phyloP scores from a whole-genome alignment of 139 green algal genomes.

The Chlorella vulgaris region DNA sequence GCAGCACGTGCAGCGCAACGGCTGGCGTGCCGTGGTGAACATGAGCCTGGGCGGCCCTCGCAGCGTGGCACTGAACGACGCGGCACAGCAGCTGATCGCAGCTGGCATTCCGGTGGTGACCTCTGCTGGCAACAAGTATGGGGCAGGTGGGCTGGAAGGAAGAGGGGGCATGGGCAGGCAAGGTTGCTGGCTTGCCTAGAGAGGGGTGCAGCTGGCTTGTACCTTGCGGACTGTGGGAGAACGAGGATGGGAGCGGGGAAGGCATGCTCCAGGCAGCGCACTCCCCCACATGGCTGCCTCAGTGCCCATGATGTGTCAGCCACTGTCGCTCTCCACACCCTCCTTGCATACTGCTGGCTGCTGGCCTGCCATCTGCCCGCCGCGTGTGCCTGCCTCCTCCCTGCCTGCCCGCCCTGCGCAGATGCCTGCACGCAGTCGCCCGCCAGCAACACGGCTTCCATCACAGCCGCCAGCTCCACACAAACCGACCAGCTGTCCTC shows the following conservation, averaged over 20 bases:
- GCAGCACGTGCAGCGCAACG: slow-evolving; percentile 34
- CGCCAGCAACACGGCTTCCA: slow-evolving; percentile 40
- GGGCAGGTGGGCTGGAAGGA: slow-evolving; percentile 1
- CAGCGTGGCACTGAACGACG: slow-evolving; percentile 60
- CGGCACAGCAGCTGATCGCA: slow-evolving; percentile 28
- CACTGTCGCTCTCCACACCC: not conserved
- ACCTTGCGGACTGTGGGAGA: no score
- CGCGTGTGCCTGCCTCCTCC: not conserved
- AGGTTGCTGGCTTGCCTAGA: no score
- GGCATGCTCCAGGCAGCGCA: no score
- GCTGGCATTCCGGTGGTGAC: slow-evolving; percentile 39
- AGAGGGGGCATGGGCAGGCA: not conserved
- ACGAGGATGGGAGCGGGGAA: no score
- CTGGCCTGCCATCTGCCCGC: not conserved
- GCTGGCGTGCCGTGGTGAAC: slow-evolving; percentile 58
- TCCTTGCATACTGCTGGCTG: not conserved
- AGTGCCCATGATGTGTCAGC: no score
- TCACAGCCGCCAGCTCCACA: slow-evolving; percentile 56
- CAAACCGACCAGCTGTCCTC: slow-evolving; percentile 46
- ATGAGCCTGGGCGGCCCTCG: slow-evolving; percentile 65
- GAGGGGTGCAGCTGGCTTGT: no score
- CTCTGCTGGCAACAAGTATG: slow-evolving; percentile 58
- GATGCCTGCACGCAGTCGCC: slow-evolving; percentile 70
- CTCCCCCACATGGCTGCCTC: no score
- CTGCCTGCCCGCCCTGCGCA: not conserved